Evolutionary conservation across 148 eudicot genomes (phyloP), one percentile per base, ranked within the genome.

Genomic region (Hydrangea macrophylla): DNA sequence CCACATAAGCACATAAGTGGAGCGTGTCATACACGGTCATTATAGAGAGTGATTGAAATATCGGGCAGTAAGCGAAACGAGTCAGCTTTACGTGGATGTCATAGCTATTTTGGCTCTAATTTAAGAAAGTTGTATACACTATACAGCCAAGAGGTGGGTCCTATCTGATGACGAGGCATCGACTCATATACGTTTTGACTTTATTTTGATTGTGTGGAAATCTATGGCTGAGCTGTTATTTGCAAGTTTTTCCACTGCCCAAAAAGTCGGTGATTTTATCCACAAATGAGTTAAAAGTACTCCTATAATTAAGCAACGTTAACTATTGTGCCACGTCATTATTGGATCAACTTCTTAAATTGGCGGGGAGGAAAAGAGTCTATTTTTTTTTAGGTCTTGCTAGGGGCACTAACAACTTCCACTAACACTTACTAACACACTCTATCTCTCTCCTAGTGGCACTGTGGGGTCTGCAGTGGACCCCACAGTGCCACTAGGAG

Each of bases 141-240:
- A 53, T 23, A 54, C 30, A 33, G 70, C 60, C 26, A 15, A 54
- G 23, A 54, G 23, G 17, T 9, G 48, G 70, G 58, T 18, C 58
- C 32, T 25, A 65, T 22, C n/a, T n/a, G n/a, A n/a, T 66, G 70
- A 66, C 70, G 30, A 24, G 70, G 48, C 20, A 33, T 51, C 42
- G 48, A 66, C 32, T 66, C 70, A 53, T 9, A 33, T 59, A 59
- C 70, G 60, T 23, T 13, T 12, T 66, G 70, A 32, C 48, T 65
- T 53, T 66, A 0, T 54, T 15, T 9, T 23, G 32, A 17, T 59
- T 6, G 22, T 15, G 20, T 20, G 22, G 23, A 48, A 48, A 48
- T 48, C 23, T 2, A 48, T 22, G 23, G 7, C 23, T 48, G 53
- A 18, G 23, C 22, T 48, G 53, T 8, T 3, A 35, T 4, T 35